phyloP scores from a whole-genome alignment of 345 rosid species.

The Pelargonium nanum region DNA sequence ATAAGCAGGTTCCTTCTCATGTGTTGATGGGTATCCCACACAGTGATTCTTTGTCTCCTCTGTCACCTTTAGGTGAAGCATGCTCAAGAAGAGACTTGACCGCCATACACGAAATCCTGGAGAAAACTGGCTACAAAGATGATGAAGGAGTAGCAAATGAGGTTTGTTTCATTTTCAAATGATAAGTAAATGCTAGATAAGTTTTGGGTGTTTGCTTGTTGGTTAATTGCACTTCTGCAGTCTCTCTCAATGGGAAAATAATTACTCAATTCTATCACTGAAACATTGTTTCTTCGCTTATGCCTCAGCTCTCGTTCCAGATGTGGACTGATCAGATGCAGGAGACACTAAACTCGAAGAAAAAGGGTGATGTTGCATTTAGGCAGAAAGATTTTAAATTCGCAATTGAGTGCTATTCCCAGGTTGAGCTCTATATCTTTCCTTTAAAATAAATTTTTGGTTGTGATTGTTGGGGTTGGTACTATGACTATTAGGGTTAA shows the following conservation, averaged over 20 bases:
- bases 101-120: constrained; percentile 68
- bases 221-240: background rate
- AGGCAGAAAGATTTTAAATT: constrained; percentile 56
- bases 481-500: background rate
- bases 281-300: background rate
- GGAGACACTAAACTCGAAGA: constrained; percentile 73
- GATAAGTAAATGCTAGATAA: background rate
- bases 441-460: background rate
- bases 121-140: constrained; percentile 66
- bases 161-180: constrained; percentile 26
- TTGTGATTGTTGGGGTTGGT: background rate
- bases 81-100: constrained; percentile 75
- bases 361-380: constrained; percentile 83
- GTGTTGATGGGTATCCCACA: constrained; percentile 71
- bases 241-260: background rate
- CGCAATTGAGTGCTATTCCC: constrained; percentile 69
- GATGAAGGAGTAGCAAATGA: constrained; percentile 86
- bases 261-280: background rate
- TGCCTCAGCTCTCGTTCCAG: constrained; percentile 82
- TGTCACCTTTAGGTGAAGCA: constrained; percentile 91
- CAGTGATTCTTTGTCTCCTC: constrained; percentile 39
- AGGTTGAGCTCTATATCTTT: constrained; percentile 29
- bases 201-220: background rate
- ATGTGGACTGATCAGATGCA: constrained; percentile 98
- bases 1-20: constrained; percentile 72